Percentiles rank a stretch among this genome's conserved stretches.
These are phyloP conservation scores for Hypholoma sublateritium DNA, from an alignment of 768 basidiomycete genomes.

Conservation along the genomic window DNA sequence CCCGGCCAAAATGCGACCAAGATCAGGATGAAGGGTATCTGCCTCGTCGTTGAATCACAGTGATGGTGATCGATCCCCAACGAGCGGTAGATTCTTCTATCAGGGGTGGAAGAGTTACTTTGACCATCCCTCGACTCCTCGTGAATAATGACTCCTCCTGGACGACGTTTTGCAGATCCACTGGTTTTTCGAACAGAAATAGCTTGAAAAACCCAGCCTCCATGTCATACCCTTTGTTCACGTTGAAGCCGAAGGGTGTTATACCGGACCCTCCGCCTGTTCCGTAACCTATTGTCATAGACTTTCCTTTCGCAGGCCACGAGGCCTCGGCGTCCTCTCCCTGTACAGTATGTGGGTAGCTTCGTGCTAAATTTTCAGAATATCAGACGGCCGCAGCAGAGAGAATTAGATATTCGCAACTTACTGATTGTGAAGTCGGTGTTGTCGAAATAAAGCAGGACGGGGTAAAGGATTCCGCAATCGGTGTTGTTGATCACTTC, in stretches of 20 bases:
- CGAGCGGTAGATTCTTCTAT: not conserved
- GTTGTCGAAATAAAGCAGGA: conserved; percentile 1
- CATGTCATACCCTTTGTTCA: not conserved
- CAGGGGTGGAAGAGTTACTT: not conserved
- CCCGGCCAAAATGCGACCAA: too few relatives aligned
- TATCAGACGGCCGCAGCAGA: not conserved
- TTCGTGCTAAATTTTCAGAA: not conserved
- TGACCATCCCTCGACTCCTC: not conserved
- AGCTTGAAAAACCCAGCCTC: conserved; percentile 4
- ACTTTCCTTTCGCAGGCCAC: not conserved
- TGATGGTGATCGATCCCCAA: too few relatives aligned
- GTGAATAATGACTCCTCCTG: not conserved
- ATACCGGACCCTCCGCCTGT: not conserved
- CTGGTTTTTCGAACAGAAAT: not conserved
- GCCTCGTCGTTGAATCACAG: too few relatives aligned
- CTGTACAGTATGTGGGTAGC: not conserved
- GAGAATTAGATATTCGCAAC: not conserved
- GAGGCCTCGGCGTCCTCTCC: not conserved
- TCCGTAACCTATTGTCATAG: conserved; percentile 1
- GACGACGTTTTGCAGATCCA: not conserved
- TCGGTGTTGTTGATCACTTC: not conserved
- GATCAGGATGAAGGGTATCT: too few relatives aligned
- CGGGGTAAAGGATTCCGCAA: not conserved
- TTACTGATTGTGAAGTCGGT: not conserved
- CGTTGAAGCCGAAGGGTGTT: not conserved